A percentile compares a stretch with the other conserved stretches of the same genome.
Evolutionary conservation across 768 basidiomycete genomes (phyloP).

Genomic region (Galerina sulciceps): DNA sequence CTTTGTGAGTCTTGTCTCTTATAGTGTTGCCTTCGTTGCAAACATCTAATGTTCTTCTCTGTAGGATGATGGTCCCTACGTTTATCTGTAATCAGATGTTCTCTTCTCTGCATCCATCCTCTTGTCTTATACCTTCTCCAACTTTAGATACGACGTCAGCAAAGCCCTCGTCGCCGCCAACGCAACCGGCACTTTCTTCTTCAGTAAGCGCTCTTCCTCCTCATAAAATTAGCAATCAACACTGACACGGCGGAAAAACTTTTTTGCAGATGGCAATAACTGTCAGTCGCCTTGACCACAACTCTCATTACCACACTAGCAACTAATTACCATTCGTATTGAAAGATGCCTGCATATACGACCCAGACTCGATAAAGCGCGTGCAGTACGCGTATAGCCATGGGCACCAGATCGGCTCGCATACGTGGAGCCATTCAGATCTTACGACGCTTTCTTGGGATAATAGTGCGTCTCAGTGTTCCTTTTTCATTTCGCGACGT

Average conservation of each 20-base stretch:
- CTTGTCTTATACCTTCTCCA: not conserved
- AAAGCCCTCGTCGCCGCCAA: conserved; percentile 36
- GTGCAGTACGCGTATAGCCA: conserved; percentile 40
- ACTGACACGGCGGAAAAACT: not conserved
- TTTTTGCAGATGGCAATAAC: conserved; percentile 40
- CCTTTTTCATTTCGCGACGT: not conserved
- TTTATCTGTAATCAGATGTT: conserved; percentile 31
- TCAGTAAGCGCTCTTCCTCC: conserved; percentile 35
- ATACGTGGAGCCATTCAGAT: conserved; percentile 49
- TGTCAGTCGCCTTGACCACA: too few relatives aligned
- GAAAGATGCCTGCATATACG: conserved; percentile 44
- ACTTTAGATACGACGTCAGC: conserved; percentile 36
- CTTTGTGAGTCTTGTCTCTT: conserved; percentile 35
- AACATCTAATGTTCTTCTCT: too few relatives aligned
- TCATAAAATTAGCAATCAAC: not conserved
- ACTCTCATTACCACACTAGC: not conserved
- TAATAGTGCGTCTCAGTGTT: conserved; percentile 35
- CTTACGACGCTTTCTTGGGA: conserved; percentile 42
- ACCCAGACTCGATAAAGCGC: conserved; percentile 31
- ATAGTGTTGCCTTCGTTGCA: not conserved
- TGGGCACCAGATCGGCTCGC: conserved; percentile 49
- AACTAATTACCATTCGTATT: not conserved
- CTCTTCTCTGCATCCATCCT: not conserved
- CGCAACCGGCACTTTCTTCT: conserved; percentile 48
- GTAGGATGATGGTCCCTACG: conserved; percentile 49